Conservation (phyloP, 352 stramenopile species). For the Phytophthora pinifolia region DNA sequence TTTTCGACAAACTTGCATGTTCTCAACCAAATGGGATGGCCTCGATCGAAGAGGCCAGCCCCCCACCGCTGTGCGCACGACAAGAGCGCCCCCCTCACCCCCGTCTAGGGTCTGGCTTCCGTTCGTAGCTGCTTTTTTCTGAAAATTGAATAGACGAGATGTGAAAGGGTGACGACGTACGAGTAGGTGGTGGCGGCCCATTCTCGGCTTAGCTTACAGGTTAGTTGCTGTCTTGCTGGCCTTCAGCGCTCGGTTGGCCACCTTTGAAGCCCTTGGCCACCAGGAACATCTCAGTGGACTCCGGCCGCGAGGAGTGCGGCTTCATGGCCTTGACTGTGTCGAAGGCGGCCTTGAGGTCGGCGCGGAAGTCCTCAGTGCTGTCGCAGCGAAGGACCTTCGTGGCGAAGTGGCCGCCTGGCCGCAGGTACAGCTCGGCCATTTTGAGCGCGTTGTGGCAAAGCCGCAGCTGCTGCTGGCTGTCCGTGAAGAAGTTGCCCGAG, state of each 20-base stretch:
- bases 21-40: conserved; percentile 21
- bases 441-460: conserved; percentile 85
- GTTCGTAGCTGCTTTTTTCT: conserved; percentile 18
- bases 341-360: conserved; percentile 73
- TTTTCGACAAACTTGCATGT: conserved; percentile 30
- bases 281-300: conserved; percentile 88
- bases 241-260: neutral
- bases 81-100: conserved; percentile 18
- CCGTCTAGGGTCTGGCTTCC: conserved; percentile 21
- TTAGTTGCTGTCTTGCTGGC: neutral
- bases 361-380: conserved; percentile 73
- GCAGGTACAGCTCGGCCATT: conserved; percentile 83
- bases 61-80: conserved; percentile 19
- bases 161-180: conserved; percentile 14
- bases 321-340: conserved; percentile 73
- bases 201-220: no score
- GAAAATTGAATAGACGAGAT: conserved; percentile 38
- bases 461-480: conserved; percentile 80
- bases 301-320: conserved; percentile 67
- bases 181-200: no score
- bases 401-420: conserved; percentile 72
- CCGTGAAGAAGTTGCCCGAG: conserved; percentile 70
- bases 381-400: conserved; percentile 85
- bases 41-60: conserved; percentile 34
- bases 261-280: conserved; percentile 73